Evolutionary conservation across 2,329 filamentous ascomycete species (phyloP), one percentile per base, ranked within the genome.

Genomic region (Pestalotiopsis sp.): DNA sequence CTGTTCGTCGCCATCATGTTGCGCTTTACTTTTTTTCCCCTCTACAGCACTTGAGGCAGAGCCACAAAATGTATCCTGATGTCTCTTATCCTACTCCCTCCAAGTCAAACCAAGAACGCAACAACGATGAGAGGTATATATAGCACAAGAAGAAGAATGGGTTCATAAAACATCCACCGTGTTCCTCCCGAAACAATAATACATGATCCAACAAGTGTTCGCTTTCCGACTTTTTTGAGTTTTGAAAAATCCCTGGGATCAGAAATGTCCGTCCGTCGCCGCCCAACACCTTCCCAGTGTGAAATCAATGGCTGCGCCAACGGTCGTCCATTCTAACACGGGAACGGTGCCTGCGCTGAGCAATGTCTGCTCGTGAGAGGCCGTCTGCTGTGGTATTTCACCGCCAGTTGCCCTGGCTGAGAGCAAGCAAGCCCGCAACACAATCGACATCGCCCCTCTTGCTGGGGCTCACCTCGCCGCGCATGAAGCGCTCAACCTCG

Each of bases 371-470:
- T 52, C 45, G 14, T n/a, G 17, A n/a, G 6, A 52, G 9, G 7
- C 7, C 17, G 17, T 52, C 4, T 27, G 9, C 25, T 5, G 25
- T 59, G 20, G 23, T n/a, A n/a, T 11, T 36, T 87, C 81, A 92
- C 76, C 89, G 87, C 94, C 95, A 98, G 76, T 93, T 93, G n/a
- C 95, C 95, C 81, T 97, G 93, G 75, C 94, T 97, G 60, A 98
- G 85, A 65, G 93, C 95, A 71, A 98, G 80, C 72, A 98, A 81
- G n/a, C 94, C 94, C 67, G 95, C 93, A 61, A 97, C 91, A 76
- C 94, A 97, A 77, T 97, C 94, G 79, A 97, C 85, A 77, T 98
- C 95, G 68, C 90, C 89, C 78, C 90, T 91, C 80, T 94, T 93
- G 77, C 91, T 91, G 9, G 89, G 90, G 76, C 88, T 89, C 71